Conservation (phyloP, 2,329 filamentous ascomycete genomes). For the Paracoccidioides lutzii region DNA sequence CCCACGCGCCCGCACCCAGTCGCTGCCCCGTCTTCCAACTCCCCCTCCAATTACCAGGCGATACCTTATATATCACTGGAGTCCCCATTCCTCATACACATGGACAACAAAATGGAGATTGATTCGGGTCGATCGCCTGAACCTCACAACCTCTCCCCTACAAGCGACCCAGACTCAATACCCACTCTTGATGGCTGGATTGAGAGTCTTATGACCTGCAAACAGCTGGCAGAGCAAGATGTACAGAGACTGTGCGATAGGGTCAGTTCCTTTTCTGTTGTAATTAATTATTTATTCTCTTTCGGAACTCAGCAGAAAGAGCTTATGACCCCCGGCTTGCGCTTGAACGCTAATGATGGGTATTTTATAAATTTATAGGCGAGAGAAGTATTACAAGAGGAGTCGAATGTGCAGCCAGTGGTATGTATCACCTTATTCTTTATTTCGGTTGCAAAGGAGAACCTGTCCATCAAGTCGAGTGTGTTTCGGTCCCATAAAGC, state of each 20-base stretch:
- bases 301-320: not conserved
- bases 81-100: constrained; percentile 26
- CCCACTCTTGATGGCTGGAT: constrained; percentile 96
- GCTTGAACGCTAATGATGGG: constrained; percentile 3
- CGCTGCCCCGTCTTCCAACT: not conserved
- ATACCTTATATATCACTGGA: constrained; percentile 2
- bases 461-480: not conserved
- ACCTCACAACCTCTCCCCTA: constrained; percentile 60
- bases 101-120: constrained; percentile 97
- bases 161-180: constrained; percentile 76
- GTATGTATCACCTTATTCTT: constrained; percentile 42
- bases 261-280: constrained; percentile 42
- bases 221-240: constrained; percentile 88
- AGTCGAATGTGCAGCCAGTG: constrained; percentile 98
- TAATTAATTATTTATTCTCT: not conserved
- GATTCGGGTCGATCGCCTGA: constrained; percentile 81
- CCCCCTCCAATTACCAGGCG: constrained; percentile 6
- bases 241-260: constrained; percentile 97
- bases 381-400: constrained; percentile 88
- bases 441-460: not conserved
- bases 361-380: constrained; percentile 44
- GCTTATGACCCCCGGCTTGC: not conserved
- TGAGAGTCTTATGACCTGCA: constrained; percentile 95
- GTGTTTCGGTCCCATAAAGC: not conserved
- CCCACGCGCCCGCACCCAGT: not conserved